A percentile compares a stretch with the other conserved stretches of the same genome.
Evolutionary conservation across 1,284 basidiomycete genomes (phyloP).

Genomic region (Peniophora sp.): DNA sequence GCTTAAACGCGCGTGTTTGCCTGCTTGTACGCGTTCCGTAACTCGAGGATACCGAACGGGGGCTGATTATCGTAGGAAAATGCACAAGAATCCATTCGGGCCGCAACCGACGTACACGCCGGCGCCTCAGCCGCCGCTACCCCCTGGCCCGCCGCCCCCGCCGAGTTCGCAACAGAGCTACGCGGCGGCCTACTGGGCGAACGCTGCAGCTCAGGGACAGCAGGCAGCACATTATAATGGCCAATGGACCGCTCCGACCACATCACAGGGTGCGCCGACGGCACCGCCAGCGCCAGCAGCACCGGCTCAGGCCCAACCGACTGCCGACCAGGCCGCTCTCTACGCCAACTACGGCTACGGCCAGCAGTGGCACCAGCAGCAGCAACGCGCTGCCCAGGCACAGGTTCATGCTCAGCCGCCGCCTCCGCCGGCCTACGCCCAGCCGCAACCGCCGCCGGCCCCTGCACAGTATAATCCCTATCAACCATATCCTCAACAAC

Average conservation of each 20-base stretch:
- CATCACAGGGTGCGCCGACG: conserved; percentile 19
- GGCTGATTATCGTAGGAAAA: conserved; percentile 16
- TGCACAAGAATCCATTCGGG: conserved; percentile 79
- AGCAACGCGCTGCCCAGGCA: conserved; percentile 40
- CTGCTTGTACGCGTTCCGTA: not conserved
- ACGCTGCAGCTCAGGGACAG: conserved; percentile 41
- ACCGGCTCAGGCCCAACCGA: conserved; percentile 36
- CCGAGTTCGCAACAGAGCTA: conserved; percentile 65
- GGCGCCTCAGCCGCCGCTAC: conserved; percentile 60
- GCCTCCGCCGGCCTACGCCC: conserved; percentile 10
- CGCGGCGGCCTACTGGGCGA: conserved; percentile 61
- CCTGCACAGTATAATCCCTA: conserved; percentile 67
- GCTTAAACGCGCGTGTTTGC: not conserved
- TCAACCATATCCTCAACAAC: conserved; percentile 59
- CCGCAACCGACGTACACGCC: conserved; percentile 59
- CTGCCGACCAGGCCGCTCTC: conserved; percentile 65
- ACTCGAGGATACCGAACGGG: not conserved
- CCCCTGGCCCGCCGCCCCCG: conserved; percentile 69
- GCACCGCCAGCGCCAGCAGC: conserved; percentile 40
- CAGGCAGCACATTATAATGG: conserved; percentile 48
- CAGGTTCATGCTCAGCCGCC: conserved; percentile 42
- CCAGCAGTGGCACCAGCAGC: conserved; percentile 55
- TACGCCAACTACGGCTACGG: conserved; percentile 85
- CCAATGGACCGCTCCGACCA: conserved; percentile 37
- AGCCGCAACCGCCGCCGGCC: conserved; percentile 33